A percentile compares a stretch with the other conserved stretches of the same genome.
Evolutionary conservation across 1,284 basidiomycete species (phyloP).

Genomic region (Ganoderma leucocontextum): DNA sequence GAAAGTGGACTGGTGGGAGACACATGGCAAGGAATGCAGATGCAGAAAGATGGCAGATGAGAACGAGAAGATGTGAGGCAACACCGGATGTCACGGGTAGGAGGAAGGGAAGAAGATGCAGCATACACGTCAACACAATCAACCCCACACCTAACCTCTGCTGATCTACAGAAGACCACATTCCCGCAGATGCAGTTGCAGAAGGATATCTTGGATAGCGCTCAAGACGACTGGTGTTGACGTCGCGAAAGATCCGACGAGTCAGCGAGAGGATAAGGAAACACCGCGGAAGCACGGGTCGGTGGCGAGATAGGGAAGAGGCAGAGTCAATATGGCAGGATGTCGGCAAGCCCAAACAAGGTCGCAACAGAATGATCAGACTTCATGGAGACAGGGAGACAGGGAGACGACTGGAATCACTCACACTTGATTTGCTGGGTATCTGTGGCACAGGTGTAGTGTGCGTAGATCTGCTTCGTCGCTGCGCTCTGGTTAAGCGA

Average conservation of each 20-base stretch:
- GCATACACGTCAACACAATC: constrained; percentile 26
- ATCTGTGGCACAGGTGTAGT: constrained; percentile 91
- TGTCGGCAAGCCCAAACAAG: constrained; percentile 7
- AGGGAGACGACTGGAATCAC: constrained; percentile 37
- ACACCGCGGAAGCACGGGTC: constrained; percentile 17
- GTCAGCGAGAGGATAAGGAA: constrained; percentile 13
- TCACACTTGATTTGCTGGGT: constrained; percentile 89
- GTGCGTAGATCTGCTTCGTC: constrained; percentile 88
- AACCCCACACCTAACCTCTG: constrained; percentile 12
- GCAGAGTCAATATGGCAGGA: constrained; percentile 8
- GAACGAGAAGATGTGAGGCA: constrained; percentile 4
- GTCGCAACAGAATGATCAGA: constrained; percentile 29
- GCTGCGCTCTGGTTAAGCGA: constrained; percentile 87
- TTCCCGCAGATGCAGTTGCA: constrained; percentile 86
- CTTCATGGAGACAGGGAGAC: background rate
- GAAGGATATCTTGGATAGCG: constrained; percentile 84
- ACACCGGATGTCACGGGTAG: background rate
- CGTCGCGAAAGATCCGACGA: constrained; percentile 15
- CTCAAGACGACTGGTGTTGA: constrained; percentile 71
- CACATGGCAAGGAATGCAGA: constrained; percentile 26
- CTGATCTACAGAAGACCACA: constrained; percentile 77
- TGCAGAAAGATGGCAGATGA: constrained; percentile 28
- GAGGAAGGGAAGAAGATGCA: constrained; percentile 22
- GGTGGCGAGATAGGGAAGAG: constrained; percentile 11
- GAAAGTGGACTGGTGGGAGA: constrained; percentile 19